Percentiles rank a stretch among this genome's conserved stretches.
These are phyloP conservation scores for Calvatia gigantea DNA, from an alignment of 768 basidiomycete genomes.

Conservation along the genomic window DNA sequence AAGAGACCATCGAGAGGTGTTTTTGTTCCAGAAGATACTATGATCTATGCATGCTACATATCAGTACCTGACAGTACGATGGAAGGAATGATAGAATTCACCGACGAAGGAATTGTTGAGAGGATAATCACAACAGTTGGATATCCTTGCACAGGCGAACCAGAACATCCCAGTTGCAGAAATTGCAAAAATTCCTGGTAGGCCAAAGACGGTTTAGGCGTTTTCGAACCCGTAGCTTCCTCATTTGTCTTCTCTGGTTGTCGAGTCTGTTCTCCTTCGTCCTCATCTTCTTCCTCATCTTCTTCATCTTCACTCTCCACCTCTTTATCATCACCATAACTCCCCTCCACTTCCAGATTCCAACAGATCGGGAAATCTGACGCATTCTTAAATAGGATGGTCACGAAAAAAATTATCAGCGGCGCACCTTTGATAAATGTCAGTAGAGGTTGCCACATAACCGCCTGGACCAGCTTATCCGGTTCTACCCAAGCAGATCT, in stretches of 20 bases:
- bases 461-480: constrained; percentile 61
- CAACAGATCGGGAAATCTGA: constrained; percentile 67
- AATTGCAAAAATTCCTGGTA: constrained; percentile 79
- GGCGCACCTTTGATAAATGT: constrained; percentile 67
- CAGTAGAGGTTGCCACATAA: constrained; percentile 70
- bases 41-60: constrained; percentile 19
- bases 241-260: not conserved
- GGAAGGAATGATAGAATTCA: constrained; percentile 28
- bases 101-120: constrained; percentile 72
- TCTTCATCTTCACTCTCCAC: constrained; percentile 32
- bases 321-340: constrained; percentile 27
- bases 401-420: not conserved
- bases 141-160: constrained; percentile 76
- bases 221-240: not conserved
- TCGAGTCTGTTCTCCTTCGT: constrained; percentile 22
- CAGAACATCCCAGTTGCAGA: constrained; percentile 75
- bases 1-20: constrained; percentile 52
- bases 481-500: constrained; percentile 69
- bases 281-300: constrained; percentile 32
- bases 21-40: constrained; percentile 21
- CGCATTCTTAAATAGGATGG: not conserved
- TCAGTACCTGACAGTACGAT: constrained; percentile 5
- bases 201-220: constrained; percentile 31
- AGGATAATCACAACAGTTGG: constrained; percentile 77
- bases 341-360: constrained; percentile 37